Evolutionary conservation across 352 stramenopile genomes (phyloP), one percentile per base, ranked within the genome.

Genomic region (Pythium aphanidermatum): DNA sequence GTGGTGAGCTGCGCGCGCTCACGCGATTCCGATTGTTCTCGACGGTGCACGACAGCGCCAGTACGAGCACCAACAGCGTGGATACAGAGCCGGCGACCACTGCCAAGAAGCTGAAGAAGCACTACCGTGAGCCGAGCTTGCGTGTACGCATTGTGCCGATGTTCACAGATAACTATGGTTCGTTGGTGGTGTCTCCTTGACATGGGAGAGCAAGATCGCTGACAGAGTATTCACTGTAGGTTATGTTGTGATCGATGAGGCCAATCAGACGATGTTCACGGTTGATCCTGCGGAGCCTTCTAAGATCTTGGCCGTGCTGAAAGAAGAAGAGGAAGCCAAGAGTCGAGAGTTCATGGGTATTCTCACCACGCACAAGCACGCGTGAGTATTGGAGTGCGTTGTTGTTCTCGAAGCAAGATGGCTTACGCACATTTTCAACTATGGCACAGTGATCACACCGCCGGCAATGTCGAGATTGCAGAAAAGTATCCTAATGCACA

Each of bases 311-410:
- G 39, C 69, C 0, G 75, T 88, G 25, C 47, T 92, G 17, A 63
- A 76, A 44, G 78, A 92, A 54, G 78, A 92, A 40, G 74, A 87
- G 25, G 58, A 60, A 3, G 58, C 52, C 20, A 67, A 63, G 38
- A 83, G 87, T 31, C 78, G 81, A 24, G 60, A 82, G 44, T 89
- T 92, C 32, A 61, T 89, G 12, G 81, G 73, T 4, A 93, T 97
- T 27, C 66, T 97, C 24, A 97, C 88, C 17, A 98, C 92, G 2
- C 92, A 98, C 72, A 95, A 96, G 49, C 92, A 98, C 78, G 66
- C 53, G 82, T 92, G 74, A 37, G 74, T 66, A 14, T 31, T 24
- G 3, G 3, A n/a, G n/a, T n/a, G n/a, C n/a, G n/a, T n/a, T n/a
- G n/a, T n/a, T n/a, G n/a, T n/a, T n/a, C n/a, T n/a, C n/a, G n/a